phyloP scores from a whole-genome alignment of 1,284 basidiomycete species.

The Apiotrichum laibachii region DNA sequence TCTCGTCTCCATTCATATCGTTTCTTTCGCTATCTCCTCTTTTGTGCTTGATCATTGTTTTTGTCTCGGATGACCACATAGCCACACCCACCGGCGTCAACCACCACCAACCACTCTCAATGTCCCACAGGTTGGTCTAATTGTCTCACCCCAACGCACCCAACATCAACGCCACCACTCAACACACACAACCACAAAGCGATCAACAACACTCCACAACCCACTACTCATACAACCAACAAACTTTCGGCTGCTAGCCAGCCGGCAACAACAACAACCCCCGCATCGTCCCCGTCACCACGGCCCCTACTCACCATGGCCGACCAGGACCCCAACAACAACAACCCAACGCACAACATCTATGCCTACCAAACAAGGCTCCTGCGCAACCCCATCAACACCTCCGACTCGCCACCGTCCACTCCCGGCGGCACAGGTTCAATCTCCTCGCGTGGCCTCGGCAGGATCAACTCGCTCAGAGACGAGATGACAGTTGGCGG shows the following conservation, averaged over 20 bases:
- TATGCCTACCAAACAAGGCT: constrained; percentile 45
- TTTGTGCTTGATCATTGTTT: neutral
- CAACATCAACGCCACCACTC: neutral
- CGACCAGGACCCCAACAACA: constrained; percentile 11
- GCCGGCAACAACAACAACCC: neutral
- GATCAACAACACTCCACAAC: neutral
- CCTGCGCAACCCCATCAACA: constrained; percentile 9
- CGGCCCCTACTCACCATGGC: too few species aligned
- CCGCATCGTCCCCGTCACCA: neutral
- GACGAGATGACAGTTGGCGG: constrained; percentile 10
- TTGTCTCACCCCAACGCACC: neutral
- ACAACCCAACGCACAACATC: constrained; percentile 31
- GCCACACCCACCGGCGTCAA: too few species aligned
- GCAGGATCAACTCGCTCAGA: constrained; percentile 24
- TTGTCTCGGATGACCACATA: neutral
- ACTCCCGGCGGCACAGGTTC: neutral
- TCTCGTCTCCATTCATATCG: too few species aligned
- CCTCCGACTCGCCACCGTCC: constrained; percentile 1
- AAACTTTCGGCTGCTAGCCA: too few species aligned
- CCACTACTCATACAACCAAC: too few species aligned
- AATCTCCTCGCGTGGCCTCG: constrained; percentile 4
- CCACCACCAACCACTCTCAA: neutral
- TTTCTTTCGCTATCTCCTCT: too few species aligned
- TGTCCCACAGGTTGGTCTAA: neutral
- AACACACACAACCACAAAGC: neutral